Percentiles rank a stretch among this genome's conserved stretches.
Evolutionary conservation across 2,329 filamentous ascomycete genomes (phyloP).

Genomic region (Fusarium mundagurra): DNA sequence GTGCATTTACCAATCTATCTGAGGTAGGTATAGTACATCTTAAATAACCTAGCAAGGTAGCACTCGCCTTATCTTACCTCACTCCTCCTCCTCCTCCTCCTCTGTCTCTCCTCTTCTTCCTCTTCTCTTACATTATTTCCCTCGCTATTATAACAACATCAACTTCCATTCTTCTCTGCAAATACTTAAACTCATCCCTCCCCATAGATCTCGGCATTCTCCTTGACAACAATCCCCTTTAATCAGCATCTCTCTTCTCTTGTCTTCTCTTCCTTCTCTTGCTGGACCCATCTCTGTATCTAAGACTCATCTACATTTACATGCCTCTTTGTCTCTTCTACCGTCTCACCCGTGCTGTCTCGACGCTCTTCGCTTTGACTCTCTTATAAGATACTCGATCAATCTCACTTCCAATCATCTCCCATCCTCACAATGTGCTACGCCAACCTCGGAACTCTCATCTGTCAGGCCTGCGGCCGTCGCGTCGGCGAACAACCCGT

Average conservation of each 20-base stretch:
- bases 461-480: slow-evolving; percentile 37
- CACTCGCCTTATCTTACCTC: slow-evolving; percentile 21
- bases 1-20: not conserved
- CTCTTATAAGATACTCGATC: not conserved
- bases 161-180: slow-evolving; percentile 7
- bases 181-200: slow-evolving; percentile 1
- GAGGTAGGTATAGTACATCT: slow-evolving; percentile 1
- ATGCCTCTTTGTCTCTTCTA: slow-evolving; percentile 9
- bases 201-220: not conserved
- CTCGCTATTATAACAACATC: not conserved
- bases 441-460: slow-evolving; percentile 37
- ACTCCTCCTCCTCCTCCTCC: not conserved
- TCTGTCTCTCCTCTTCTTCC: not conserved
- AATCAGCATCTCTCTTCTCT: not conserved
- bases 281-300: slow-evolving; percentile 15
- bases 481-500: slow-evolving; percentile 38
- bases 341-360: slow-evolving; percentile 16
- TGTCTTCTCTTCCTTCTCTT: not conserved
- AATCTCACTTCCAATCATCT: not conserved
- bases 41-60: slow-evolving; percentile 13
- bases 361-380: not conserved
- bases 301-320: slow-evolving; percentile 22
- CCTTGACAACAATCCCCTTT: slow-evolving; percentile 2
- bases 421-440: slow-evolving; percentile 33
- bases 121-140: slow-evolving; percentile 5